Percentiles rank a stretch among this genome's conserved stretches.
Conservation (phyloP, 164 flowering plant species). For the Vitis riparia region DNA sequence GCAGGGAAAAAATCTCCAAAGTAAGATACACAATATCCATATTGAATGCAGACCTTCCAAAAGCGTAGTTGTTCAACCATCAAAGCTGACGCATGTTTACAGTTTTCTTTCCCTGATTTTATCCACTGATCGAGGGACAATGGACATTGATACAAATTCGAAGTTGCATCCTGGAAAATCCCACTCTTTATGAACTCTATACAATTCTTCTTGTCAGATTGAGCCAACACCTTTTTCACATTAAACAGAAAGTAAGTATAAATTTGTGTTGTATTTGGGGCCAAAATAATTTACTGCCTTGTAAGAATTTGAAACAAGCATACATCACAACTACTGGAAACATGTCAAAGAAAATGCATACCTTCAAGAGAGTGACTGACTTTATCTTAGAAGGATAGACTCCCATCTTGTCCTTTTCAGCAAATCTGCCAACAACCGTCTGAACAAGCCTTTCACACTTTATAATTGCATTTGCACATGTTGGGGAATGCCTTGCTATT, state of each 20-base stretch:
- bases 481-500: slow-evolving; percentile 87
- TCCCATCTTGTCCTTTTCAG: slow-evolving; percentile 33
- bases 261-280: neutral
- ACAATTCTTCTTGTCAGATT: slow-evolving; percentile 60
- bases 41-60: slow-evolving; percentile 79
- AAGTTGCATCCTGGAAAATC: slow-evolving; percentile 45
- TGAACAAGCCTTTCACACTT: slow-evolving; percentile 72
- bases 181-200: slow-evolving; percentile 51
- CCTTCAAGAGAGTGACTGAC: slow-evolving; percentile 69
- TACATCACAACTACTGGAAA: neutral
- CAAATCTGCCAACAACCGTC: slow-evolving; percentile 54
- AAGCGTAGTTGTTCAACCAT: slow-evolving; percentile 82
- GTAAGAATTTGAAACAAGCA: neutral
- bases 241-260: slow-evolving; percentile 8
- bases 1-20: slow-evolving; percentile 66
- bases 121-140: slow-evolving; percentile 71
- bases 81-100: slow-evolving; percentile 62
- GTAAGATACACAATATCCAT: slow-evolving; percentile 68
- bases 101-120: slow-evolving; percentile 56
- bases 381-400: slow-evolving; percentile 57
- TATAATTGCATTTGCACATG: slow-evolving; percentile 70
- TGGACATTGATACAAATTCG: slow-evolving; percentile 56
- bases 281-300: neutral
- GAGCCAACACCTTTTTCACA: slow-evolving; percentile 69
- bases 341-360: slow-evolving; percentile 18